Base-by-base conservation (phyloP, 331 rosid species). In the Ulmus americana region DNA sequence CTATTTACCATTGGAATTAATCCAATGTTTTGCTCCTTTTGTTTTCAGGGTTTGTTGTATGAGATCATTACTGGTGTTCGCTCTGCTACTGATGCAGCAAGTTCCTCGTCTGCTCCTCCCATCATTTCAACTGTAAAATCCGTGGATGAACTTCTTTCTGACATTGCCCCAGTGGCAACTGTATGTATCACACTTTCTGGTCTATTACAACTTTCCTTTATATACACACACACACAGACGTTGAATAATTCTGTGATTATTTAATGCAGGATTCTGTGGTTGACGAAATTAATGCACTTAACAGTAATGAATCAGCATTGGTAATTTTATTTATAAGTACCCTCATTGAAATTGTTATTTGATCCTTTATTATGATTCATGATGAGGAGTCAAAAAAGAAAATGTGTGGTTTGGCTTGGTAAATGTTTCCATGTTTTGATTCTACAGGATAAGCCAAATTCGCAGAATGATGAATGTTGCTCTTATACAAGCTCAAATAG, bases 401-500 rank as follows among this genome's bases (percentile, higher is more conserved):
- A 64, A 61, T 39, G 35, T 12, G n/a, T 61, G n/a, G 48, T 11
- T 46, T 47, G 4, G 10, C 35, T 40, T 6, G 9, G 3, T 45
- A 9, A 20, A 53, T 66, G 43, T 39, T 66, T 66, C 35, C 41
- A 43, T 55, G 58, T n/a, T 51, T 28, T 61, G 74, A 45, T 73
- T 81, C 73, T 79, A 64, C 82, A 92, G 98, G 97, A 84, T 46
- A 82, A 79, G 79, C 70, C 78, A 52, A 82, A 79, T 74, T 79
- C 71, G 18, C 88, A 78, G 69, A 84, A 77, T 64, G 98, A 87
- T 76, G 98, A 94, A 69, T 89, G 95, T 77, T 87, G 89, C 75
- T 94, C 98, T 12, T 87, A 80, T 51, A 94, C 98, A 57, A 94
- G 97, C 85, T 89, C 98, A 39, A 89, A 87, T 70, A 87, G 98